These are phyloP conservation scores for Sequoiadendron giganteum DNA, from an alignment of 75 land plant species.

Conservation along the genomic window DNA sequence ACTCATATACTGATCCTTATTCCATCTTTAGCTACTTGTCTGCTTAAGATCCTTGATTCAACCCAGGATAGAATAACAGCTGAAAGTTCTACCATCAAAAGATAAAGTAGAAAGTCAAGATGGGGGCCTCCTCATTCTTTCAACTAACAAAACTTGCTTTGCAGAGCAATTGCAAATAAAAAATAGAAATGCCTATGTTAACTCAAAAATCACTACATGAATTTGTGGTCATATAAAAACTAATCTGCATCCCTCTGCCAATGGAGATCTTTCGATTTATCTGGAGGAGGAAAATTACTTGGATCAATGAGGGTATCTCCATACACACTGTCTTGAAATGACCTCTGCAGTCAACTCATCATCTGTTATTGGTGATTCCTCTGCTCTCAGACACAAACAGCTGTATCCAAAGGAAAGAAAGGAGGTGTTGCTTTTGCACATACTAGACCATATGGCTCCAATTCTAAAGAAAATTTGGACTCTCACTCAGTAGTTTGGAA, in stretches of 20 bases:
- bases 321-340: not conserved
- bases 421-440: not conserved
- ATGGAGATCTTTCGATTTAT: not conserved
- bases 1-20: too few species aligned
- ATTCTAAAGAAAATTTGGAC: not conserved
- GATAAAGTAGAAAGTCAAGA: not conserved
- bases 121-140: not conserved
- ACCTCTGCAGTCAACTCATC: not conserved
- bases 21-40: not conserved
- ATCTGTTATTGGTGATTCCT: not conserved
- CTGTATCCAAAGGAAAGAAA: not conserved
- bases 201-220: not conserved
- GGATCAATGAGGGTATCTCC: not conserved
- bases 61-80: not conserved
- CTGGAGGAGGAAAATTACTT: not conserved
- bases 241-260: not conserved
- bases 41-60: not conserved
- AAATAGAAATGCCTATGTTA: not conserved
- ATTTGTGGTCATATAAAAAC: not conserved
- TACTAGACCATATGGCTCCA: not conserved
- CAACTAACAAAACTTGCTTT: too few species aligned
- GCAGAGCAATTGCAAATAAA: not conserved
- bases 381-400: not conserved
- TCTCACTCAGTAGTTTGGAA: not conserved
- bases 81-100: not conserved